Evolutionary conservation across 768 basidiomycete genomes (phyloP).

Genomic region (Boletus speciosus): DNA sequence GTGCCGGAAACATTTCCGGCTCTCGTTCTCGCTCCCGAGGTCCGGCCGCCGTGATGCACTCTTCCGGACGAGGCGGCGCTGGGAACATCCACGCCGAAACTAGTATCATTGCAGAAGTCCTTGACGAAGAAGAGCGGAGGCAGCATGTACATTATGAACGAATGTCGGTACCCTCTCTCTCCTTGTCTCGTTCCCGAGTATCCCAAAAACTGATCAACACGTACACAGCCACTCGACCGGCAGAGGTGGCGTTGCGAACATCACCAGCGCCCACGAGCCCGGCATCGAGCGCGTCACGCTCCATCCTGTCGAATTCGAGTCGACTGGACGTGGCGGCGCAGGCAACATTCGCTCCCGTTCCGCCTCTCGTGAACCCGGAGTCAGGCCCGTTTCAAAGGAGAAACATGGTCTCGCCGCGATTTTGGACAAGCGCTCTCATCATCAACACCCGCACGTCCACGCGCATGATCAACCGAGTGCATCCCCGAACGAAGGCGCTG

Average conservation of each 20-base stretch:
- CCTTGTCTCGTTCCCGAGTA: neutral
- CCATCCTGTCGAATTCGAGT: constrained; percentile 32
- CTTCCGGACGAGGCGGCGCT: constrained; percentile 60
- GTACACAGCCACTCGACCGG: constrained; percentile 59
- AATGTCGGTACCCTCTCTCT: constrained; percentile 36
- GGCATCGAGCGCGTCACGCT: constrained; percentile 33
- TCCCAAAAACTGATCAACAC: neutral
- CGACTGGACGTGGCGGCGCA: constrained; percentile 56
- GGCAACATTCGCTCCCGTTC: constrained; percentile 57
- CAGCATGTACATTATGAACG: constrained; percentile 31
- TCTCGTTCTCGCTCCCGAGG: constrained; percentile 50
- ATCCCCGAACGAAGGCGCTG: neutral
- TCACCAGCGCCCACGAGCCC: constrained; percentile 40
- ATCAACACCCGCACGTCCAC: constrained; percentile 1
- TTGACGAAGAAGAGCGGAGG: constrained; percentile 37
- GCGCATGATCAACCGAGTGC: neutral
- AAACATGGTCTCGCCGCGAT: constrained; percentile 31
- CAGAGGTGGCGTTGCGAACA: constrained; percentile 65
- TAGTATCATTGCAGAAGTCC: constrained; percentile 12
- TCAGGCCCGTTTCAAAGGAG: constrained; percentile 26
- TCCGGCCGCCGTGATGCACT: constrained; percentile 35
- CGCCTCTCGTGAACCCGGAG: constrained; percentile 25
- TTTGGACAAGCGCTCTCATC: constrained; percentile 30
- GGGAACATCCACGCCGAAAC: constrained; percentile 50
- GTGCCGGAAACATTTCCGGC: constrained; percentile 56